Conservation (phyloP, 2,329 filamentous ascomycete genomes). For the Neurospora sp. region DNA sequence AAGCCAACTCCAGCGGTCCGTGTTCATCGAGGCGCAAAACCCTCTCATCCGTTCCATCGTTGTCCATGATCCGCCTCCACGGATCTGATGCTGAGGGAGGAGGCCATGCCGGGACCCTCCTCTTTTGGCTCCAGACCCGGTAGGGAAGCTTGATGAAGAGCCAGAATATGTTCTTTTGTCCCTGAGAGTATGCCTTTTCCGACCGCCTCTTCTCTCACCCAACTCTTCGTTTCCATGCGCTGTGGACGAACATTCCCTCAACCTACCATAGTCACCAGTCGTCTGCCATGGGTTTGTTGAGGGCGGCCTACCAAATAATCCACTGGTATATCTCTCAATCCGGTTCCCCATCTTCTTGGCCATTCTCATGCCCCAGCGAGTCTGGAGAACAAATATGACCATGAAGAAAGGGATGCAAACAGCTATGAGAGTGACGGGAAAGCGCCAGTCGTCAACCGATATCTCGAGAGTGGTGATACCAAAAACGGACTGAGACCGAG, state of each 20-base stretch:
- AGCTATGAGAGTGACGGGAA: conserved; percentile 53
- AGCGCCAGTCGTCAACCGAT: conserved; percentile 33
- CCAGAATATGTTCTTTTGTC: background rate
- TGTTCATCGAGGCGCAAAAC: background rate
- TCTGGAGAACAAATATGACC: conserved; percentile 36
- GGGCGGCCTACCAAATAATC: background rate
- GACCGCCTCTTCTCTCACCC: background rate
- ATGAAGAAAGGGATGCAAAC: conserved; percentile 44
- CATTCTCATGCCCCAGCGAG: conserved; percentile 25
- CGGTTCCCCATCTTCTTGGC: conserved; percentile 6
- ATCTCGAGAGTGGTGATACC: conserved; percentile 40
- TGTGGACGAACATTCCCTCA: background rate
- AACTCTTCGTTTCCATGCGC: background rate
- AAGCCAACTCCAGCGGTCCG: background rate
- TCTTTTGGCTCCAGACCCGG: background rate
- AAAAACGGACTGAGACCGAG: conserved; percentile 35
- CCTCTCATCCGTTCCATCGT: background rate
- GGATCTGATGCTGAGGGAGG: background rate
- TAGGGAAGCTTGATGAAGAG: background rate
- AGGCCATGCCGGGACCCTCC: background rate
- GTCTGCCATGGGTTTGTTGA: background rate
- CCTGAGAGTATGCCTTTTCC: background rate
- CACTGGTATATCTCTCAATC: conserved; percentile 3
- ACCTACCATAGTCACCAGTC: background rate
- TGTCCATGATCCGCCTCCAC: background rate